Conservation (phyloP, 192 early-diverging fungal species). For the Phycomyces blakesleeanus region DNA sequence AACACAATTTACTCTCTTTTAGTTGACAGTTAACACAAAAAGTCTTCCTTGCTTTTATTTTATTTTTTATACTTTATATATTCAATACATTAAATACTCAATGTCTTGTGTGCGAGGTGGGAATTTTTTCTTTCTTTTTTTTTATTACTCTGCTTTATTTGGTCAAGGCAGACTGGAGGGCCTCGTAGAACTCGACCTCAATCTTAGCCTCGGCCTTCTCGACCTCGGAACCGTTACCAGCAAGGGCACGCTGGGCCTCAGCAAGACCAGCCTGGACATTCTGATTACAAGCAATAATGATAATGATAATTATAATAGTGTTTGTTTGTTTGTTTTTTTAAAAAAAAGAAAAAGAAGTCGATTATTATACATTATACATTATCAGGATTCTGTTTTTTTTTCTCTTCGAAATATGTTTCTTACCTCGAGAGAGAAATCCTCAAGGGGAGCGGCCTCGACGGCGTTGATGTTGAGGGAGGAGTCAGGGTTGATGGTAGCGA, state of each 20-base stretch:
- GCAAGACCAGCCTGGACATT: constrained; percentile 71
- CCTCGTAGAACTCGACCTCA: constrained; percentile 87
- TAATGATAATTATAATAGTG: no score
- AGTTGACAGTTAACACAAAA: background rate
- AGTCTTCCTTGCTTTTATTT: background rate
- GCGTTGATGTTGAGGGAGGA: constrained; percentile 96
- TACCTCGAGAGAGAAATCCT: constrained; percentile 82
- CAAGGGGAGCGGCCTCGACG: constrained; percentile 86
- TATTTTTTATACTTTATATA: background rate
- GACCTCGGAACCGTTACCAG: constrained; percentile 62
- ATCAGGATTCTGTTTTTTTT: no score
- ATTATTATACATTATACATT: no score
- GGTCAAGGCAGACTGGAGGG: constrained; percentile 70
- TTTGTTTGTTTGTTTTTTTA: no score
- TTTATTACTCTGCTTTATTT: constrained; percentile 18
- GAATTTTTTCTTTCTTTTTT: constrained; percentile 1
- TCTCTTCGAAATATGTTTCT: no score
- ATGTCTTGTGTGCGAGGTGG: no score
- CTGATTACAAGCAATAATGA: no score
- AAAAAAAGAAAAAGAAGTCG: no score
- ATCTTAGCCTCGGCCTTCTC: constrained; percentile 81
- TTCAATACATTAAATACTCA: background rate
- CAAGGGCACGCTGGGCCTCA: constrained; percentile 71
- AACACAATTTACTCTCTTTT: background rate
- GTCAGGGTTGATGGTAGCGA: constrained; percentile 95